These are phyloP conservation scores for Rutstroemia sp. DNA, from an alignment of 2,329 filamentous ascomycete genomes.

Conservation along the genomic window DNA sequence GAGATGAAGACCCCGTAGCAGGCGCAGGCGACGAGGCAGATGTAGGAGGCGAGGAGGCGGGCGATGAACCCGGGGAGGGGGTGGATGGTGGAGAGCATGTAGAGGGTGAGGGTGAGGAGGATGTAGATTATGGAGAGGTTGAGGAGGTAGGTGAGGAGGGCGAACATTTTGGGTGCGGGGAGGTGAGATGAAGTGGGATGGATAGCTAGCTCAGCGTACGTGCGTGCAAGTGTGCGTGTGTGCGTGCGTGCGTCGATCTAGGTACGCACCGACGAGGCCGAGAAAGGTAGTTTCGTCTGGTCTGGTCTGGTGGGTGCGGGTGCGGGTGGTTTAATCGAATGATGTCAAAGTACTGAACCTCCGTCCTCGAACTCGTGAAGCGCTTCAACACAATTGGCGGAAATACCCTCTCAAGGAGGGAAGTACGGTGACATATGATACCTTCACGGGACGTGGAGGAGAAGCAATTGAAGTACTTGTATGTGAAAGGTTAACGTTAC, in stretches of 20 bases:
- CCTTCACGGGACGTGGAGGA: conserved; percentile 10
- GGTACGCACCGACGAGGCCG: not conserved
- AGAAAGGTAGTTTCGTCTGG: not conserved
- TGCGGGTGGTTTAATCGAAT: not conserved
- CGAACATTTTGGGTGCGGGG: conserved; percentile 19
- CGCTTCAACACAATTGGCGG: not conserved
- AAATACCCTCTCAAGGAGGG: conserved; percentile 26
- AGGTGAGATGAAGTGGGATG: not conserved
- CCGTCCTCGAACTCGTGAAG: no score
- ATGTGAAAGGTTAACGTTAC: not conserved
- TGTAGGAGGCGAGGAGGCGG: conserved; percentile 59
- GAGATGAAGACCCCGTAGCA: conserved; percentile 71
- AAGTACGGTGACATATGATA: conserved; percentile 18
- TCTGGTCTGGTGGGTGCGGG: not conserved
- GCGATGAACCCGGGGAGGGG: conserved; percentile 60
- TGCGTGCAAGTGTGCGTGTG: not conserved
- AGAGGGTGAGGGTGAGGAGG: conserved; percentile 48
- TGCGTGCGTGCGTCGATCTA: not conserved
- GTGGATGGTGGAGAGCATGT: conserved; percentile 51
- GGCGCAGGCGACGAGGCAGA: conserved; percentile 53
- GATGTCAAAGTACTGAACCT: no score
- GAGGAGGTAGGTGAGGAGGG: conserved; percentile 28
- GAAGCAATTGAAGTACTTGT: not conserved
- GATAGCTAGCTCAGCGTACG: not conserved
- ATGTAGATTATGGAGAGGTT: conserved; percentile 46